Evolutionary conservation across 1,139 yeast genomes (phyloP).

Genomic region (Suhomyces wounanorum): DNA sequence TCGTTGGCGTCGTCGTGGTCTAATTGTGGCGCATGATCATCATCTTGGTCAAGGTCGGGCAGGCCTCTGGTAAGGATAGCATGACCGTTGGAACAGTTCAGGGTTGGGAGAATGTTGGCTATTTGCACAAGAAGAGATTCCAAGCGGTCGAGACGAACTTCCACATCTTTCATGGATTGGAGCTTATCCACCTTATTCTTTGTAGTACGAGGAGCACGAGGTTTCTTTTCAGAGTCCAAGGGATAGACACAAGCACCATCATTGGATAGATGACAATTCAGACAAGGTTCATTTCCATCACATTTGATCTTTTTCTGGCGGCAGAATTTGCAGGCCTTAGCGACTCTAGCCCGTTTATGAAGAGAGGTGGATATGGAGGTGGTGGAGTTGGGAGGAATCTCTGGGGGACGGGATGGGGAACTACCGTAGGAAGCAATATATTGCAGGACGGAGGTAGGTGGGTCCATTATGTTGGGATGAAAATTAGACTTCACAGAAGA

Average conservation of each 20-base stretch:
- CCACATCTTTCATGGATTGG: constrained; percentile 22
- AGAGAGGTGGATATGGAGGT: background rate
- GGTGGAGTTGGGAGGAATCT: background rate
- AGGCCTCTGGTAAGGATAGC: background rate
- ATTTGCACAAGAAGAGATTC: constrained; percentile 16
- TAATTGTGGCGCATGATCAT: background rate
- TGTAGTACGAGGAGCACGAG: constrained; percentile 2
- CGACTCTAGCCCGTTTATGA: constrained; percentile 20
- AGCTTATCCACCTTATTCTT: constrained; percentile 9
- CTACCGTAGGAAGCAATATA: background rate
- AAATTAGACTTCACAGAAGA: background rate
- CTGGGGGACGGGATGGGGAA: background rate
- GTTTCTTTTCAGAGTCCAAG: constrained; percentile 23
- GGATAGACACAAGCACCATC: constrained; percentile 30
- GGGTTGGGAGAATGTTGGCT: background rate
- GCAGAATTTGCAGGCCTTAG: constrained; percentile 28
- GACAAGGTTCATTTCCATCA: constrained; percentile 26
- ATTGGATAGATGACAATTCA: constrained; percentile 22
- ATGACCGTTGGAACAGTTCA: background rate
- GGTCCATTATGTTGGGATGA: background rate
- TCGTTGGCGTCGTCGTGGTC: background rate
- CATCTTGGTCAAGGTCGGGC: background rate
- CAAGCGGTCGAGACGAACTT: constrained; percentile 24
- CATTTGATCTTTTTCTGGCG: constrained; percentile 29
- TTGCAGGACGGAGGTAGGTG: background rate